Base-by-base conservation (phyloP, 169 alveolate species). In the Plasmodium vinckei region DNA sequence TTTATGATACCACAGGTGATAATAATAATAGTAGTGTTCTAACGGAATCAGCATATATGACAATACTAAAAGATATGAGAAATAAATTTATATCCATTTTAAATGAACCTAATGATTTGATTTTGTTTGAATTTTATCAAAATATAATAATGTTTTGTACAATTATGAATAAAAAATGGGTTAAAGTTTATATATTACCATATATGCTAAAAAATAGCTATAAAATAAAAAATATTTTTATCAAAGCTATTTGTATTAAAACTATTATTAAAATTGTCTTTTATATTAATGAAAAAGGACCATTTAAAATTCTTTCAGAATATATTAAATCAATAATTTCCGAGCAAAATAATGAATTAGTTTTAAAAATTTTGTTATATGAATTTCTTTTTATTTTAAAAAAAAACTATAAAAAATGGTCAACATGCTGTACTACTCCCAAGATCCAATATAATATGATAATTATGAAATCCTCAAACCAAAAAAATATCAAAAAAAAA, bases 141-240 rank as follows among this genome's bases (percentile, higher is more conserved):
- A 27, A 73, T 54, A 21, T 73, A 46, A 44, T 60, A 10, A 60
- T 5, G 9, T 73, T 73, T 46, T 73, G 88, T 33, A 73, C 60
- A 73, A 73, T 73, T 46, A 73, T 73, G 88, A 73, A 54, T 27
- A 73, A 25, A 61, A 73, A 73, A 61, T 73, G 88, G 88, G 88
- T 73, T 33, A 73, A 61, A 23, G 27, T 73, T 44, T 60, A 73
- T 33, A 73, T 73, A 27, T 56, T 73, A 25, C 88, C 88, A 6
- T 73, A 73, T 19, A 19, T 73, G 44, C 42, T 73, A 46, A 33
- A 63, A 60, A 73, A 73, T 61, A 46, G 19, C 21, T 73, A 73
- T 54, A 73, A 61, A 51, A 27, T 47, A 46, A 19, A 73, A 54
- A 59, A 73, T 42, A 42, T 15, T 27, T 60, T 73, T 46, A 61